Percentiles rank a stretch among this genome's conserved stretches.
These are phyloP conservation scores for Phytopythium montanum DNA, from an alignment of 352 stramenopile genomes.

Conservation along the genomic window DNA sequence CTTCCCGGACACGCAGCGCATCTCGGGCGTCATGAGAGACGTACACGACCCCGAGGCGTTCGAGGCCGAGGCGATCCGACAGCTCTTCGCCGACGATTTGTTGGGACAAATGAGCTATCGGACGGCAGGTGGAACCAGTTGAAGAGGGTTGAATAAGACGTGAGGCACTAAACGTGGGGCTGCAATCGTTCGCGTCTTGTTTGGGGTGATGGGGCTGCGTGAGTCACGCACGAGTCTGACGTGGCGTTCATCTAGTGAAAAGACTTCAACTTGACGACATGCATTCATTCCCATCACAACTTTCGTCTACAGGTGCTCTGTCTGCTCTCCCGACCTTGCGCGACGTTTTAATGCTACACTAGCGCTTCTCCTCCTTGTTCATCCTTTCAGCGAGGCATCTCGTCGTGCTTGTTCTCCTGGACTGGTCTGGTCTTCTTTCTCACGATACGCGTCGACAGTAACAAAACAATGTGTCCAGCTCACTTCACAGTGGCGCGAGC, in stretches of 20 bases:
- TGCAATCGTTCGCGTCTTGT: too few species aligned
- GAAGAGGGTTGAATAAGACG: not conserved
- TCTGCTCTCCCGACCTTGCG: too few species aligned
- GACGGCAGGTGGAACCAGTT: not conserved
- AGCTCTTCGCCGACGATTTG: constrained; percentile 35
- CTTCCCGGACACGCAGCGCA: constrained; percentile 62
- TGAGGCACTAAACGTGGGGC: not conserved
- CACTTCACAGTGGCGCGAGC: constrained; percentile 5
- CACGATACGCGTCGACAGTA: not conserved
- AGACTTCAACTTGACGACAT: too few species aligned
- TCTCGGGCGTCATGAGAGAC: constrained; percentile 47
- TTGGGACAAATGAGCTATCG: constrained; percentile 27
- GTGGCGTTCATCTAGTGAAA: too few species aligned
- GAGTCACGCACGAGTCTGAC: not conserved
- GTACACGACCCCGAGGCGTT: constrained; percentile 50
- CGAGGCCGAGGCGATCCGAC: constrained; percentile 42
- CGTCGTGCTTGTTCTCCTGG: not conserved
- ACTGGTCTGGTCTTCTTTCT: constrained; percentile 2
- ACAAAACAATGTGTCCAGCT: not conserved
- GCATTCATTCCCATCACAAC: too few species aligned
- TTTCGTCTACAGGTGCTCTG: too few species aligned
- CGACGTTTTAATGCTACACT: not conserved
- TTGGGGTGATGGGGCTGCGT: not conserved
- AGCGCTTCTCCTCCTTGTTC: not conserved
- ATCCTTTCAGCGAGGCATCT: not conserved